Conservation (phyloP, 2,329 filamentous ascomycete species). For the Talaromyces sp. region DNA sequence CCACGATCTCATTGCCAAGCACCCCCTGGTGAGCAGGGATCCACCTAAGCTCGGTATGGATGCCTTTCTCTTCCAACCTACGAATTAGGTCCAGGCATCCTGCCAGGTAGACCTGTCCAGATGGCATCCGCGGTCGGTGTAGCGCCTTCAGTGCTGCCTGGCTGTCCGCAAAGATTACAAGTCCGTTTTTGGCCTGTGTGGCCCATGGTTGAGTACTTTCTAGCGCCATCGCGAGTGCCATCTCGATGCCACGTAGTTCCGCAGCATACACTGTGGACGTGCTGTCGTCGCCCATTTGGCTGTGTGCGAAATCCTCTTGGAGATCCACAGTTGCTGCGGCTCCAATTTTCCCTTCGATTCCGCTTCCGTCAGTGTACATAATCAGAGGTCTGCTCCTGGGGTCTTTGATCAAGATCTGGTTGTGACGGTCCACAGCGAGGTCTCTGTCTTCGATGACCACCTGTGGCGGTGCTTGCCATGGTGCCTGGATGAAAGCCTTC, state of each 20-base stretch:
- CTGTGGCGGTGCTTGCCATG: not conserved
- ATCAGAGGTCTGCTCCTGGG: not conserved
- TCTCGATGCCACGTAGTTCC: not conserved
- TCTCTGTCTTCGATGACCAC: not conserved
- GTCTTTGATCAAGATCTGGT: too few species aligned
- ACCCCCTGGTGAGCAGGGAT: not conserved
- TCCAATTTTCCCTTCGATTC: not conserved
- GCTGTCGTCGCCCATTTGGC: not conserved
- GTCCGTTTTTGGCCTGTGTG: not conserved
- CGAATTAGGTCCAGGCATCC: too few species aligned
- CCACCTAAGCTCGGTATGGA: not conserved
- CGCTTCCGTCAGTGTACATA: not conserved
- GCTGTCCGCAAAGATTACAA: slow-evolving; percentile 11
- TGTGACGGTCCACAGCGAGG: not conserved
- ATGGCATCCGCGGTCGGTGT: slow-evolving; percentile 4
- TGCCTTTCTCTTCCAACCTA: too few species aligned
- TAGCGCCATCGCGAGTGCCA: not conserved
- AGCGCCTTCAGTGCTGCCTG: slow-evolving; percentile 11
- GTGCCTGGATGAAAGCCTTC: not conserved
- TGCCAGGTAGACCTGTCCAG: not conserved
- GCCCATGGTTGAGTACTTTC: too few species aligned
- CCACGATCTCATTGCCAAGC: not conserved
- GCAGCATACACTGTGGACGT: slow-evolving; percentile 6
- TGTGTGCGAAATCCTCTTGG: not conserved
- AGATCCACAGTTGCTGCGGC: not conserved